A percentile compares a stretch with the other conserved stretches of the same genome.
Conservation (phyloP, 2,329 filamentous ascomycete species). For the Ophiocordyceps polyrhachis-furcata region DNA sequence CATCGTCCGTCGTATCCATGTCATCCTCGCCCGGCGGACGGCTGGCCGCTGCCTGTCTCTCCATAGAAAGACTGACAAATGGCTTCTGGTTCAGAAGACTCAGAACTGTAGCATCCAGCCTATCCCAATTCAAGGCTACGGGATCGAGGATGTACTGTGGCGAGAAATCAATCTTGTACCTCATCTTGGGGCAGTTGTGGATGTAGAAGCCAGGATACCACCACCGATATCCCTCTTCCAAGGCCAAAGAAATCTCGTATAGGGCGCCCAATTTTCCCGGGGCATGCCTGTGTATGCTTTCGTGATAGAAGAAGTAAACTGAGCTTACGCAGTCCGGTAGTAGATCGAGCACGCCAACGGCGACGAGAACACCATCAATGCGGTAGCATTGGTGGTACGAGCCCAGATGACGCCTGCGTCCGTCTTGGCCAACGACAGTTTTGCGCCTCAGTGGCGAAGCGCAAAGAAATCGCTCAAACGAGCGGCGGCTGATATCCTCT, state of each 20-base stretch:
- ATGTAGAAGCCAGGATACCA: constrained; percentile 77
- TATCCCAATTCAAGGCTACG: constrained; percentile 42
- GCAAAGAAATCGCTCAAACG: constrained; percentile 60
- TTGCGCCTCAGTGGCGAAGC: constrained; percentile 41
- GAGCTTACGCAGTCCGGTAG: constrained; percentile 61
- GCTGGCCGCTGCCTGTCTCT: constrained; percentile 6
- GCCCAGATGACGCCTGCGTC: constrained; percentile 38
- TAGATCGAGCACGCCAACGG: constrained; percentile 59
- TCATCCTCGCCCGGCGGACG: too few relatives aligned
- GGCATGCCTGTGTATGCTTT: constrained; percentile 48
- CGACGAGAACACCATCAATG: constrained; percentile 56
- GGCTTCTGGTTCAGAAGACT: constrained; percentile 31
- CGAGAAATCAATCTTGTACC: constrained; percentile 63
- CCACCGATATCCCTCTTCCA: constrained; percentile 50
- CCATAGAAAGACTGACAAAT: constrained; percentile 32
- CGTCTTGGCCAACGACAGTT: constrained; percentile 24
- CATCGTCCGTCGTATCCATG: not conserved
- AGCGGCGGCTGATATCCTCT: constrained; percentile 34
- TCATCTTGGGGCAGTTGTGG: constrained; percentile 65
- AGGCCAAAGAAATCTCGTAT: constrained; percentile 51
- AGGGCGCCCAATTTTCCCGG: constrained; percentile 63
- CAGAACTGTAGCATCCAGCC: constrained; percentile 32
- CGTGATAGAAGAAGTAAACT: constrained; percentile 70
- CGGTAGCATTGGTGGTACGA: constrained; percentile 72
- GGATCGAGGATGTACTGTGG: constrained; percentile 61